phyloP scores from a whole-genome alignment of 768 basidiomycete genomes.

The Trametes gibbosa region DNA sequence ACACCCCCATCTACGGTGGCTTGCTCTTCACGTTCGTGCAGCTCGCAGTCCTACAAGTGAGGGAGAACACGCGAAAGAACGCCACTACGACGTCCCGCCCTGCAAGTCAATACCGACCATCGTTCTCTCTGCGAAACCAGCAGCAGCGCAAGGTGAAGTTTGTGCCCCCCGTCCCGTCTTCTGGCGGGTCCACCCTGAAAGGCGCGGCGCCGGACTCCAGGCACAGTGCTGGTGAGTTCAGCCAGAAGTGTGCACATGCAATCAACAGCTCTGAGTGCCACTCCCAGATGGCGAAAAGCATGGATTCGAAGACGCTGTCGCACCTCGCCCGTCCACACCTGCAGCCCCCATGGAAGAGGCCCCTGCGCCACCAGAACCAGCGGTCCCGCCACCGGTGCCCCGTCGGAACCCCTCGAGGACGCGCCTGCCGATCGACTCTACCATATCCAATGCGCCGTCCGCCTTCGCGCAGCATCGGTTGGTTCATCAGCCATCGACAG shows the following conservation, averaged over 20 bases:
- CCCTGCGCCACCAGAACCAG: neutral
- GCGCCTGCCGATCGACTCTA: neutral
- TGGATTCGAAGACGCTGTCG: neutral
- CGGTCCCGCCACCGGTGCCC: slow-evolving; percentile 11
- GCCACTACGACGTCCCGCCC: slow-evolving; percentile 25
- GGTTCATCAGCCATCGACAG: slow-evolving; percentile 28
- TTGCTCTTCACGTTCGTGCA: slow-evolving; percentile 5
- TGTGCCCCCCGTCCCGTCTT: slow-evolving; percentile 19
- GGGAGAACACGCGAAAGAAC: slow-evolving; percentile 43
- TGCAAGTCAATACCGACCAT: slow-evolving; percentile 28
- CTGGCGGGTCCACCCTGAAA: slow-evolving; percentile 14
- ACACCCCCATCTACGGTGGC: neutral
- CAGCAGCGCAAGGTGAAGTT: slow-evolving; percentile 42
- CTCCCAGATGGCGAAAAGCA: slow-evolving; percentile 9
- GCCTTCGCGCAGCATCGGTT: slow-evolving; percentile 9
- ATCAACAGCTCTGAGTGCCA: too few species aligned
- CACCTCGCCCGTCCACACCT: neutral
- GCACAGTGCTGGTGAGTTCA: neutral
- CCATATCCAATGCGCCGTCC: slow-evolving; percentile 1
- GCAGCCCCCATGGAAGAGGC: neutral
- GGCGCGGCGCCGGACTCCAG: neutral
- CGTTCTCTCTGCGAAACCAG: slow-evolving; percentile 23
- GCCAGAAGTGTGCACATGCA: too few species aligned
- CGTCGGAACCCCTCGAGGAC: slow-evolving; percentile 3
- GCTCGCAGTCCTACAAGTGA: slow-evolving; percentile 29